These are phyloP conservation scores for Trichoderma sp. DNA, from an alignment of 2,329 filamentous ascomycete genomes.

Conservation along the genomic window DNA sequence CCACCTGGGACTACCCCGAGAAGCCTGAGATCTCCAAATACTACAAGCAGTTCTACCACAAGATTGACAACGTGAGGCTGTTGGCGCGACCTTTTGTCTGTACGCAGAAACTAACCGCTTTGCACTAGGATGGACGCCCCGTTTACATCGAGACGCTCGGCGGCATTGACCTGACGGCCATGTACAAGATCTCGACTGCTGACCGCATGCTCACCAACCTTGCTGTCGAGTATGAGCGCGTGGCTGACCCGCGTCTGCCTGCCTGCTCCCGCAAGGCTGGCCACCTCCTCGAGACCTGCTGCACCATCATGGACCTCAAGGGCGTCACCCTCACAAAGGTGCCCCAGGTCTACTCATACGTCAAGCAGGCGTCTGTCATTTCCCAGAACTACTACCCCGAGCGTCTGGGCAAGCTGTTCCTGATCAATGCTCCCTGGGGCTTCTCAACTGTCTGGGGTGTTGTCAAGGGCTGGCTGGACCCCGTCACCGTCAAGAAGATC, in stretches of 20 bases:
- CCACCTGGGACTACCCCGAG: conserved; percentile 84
- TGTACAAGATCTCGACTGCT: conserved; percentile 89
- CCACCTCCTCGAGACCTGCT: conserved; percentile 92
- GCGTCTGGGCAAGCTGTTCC: conserved; percentile 90
- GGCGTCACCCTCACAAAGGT: conserved; percentile 84
- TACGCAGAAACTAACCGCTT: conserved; percentile 14
- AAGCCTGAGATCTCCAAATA: conserved; percentile 81
- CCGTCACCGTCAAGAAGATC: conserved; percentile 95
- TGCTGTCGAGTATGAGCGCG: conserved; percentile 95
- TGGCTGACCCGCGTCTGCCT: conserved; percentile 88
- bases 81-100: conserved; percentile 22
- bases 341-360: conserved; percentile 82
- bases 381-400: conserved; percentile 99
- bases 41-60: conserved; percentile 99
- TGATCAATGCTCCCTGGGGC: conserved; percentile 98
- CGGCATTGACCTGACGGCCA: conserved; percentile 83
- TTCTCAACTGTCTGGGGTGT: conserved; percentile 84
- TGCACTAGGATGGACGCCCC: conserved; percentile 80
- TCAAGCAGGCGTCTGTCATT: conserved; percentile 80
- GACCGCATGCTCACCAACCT: conserved; percentile 97
- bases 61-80: conserved; percentile 72
- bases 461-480: conserved; percentile 93
- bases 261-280: conserved; percentile 92
- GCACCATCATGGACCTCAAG: conserved; percentile 97
- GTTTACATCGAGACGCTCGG: conserved; percentile 97